These are phyloP conservation scores for Xylaria sp. DNA, from an alignment of 495 filamentous ascomycete genomes.

Conservation along the genomic window DNA sequence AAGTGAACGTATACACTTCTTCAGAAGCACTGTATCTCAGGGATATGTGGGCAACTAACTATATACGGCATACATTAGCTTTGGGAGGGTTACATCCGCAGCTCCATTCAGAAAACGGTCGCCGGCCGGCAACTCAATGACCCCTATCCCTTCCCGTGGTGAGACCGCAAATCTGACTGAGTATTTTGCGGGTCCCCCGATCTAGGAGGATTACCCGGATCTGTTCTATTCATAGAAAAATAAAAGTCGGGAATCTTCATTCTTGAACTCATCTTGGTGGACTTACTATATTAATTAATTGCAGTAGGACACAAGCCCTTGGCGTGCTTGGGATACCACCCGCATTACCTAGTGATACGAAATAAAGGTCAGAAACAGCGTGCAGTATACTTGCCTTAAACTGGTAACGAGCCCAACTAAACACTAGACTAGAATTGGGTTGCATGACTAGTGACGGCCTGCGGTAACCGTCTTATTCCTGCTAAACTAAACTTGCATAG, in stretches of 20 bases:
- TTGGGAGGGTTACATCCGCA: neutral
- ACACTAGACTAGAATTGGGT: neutral
- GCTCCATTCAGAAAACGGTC: slow-evolving; percentile 1
- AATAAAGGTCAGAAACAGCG: neutral
- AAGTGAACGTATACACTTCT: neutral
- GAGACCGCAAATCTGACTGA: slow-evolving; percentile 6
- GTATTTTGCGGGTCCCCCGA: slow-evolving; percentile 1
- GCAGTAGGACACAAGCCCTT: neutral
- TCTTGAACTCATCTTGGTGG: neutral
- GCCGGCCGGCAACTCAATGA: slow-evolving; percentile 21
- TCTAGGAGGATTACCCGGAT: neutral
- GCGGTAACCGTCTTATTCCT: neutral
- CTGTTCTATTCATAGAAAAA: slow-evolving; percentile 25
- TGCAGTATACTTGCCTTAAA: neutral
- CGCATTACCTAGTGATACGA: neutral
- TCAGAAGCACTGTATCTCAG: neutral
- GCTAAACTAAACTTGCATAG: neutral
- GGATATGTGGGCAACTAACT: slow-evolving; percentile 10
- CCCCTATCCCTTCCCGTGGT: neutral
- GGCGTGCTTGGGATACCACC: neutral
- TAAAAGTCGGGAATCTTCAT: neutral
- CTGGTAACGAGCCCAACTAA: slow-evolving; percentile 1
- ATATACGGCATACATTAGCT: neutral
- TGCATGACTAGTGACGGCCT: neutral
- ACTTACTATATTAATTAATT: neutral